Conservation (phyloP, 2,329 filamentous ascomycete genomes). For the Coleophoma cylindrospora region DNA sequence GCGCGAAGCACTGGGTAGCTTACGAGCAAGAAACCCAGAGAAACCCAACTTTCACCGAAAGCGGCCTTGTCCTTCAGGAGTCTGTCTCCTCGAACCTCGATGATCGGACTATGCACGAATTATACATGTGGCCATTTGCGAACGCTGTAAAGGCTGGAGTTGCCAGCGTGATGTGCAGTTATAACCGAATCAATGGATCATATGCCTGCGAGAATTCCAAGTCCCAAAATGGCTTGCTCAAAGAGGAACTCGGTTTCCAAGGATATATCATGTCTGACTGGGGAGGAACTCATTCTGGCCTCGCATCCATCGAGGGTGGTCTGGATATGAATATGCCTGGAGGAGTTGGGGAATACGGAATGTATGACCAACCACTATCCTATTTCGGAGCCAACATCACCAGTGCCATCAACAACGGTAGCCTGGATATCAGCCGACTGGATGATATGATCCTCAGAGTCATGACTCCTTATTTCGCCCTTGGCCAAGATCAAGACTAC, state of each 20-base stretch:
- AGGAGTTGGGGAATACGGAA: neutral
- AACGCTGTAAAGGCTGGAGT: slow-evolving; percentile 67
- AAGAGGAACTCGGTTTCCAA: slow-evolving; percentile 44
- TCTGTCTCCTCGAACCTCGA: slow-evolving; percentile 65
- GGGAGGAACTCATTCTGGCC: slow-evolving; percentile 53
- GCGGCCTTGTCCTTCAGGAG: slow-evolving; percentile 38
- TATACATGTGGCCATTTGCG: slow-evolving; percentile 75
- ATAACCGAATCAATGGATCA: slow-evolving; percentile 40
- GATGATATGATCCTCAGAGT: slow-evolving; percentile 43
- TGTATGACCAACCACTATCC: neutral
- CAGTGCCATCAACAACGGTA: slow-evolving; percentile 43
- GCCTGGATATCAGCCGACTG: slow-evolving; percentile 32
- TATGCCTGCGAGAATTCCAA: slow-evolving; percentile 46
- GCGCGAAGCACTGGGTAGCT: slow-evolving; percentile 34
- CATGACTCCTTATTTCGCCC: slow-evolving; percentile 49
- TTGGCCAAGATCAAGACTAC: slow-evolving; percentile 46
- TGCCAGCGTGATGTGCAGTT: slow-evolving; percentile 58
- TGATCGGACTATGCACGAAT: slow-evolving; percentile 69
- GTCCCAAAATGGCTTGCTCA: slow-evolving; percentile 42
- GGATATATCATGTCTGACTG: slow-evolving; percentile 63
- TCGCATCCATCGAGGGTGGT: slow-evolving; percentile 53
- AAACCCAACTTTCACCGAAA: neutral
- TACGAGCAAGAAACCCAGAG: slow-evolving; percentile 49
- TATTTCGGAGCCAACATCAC: slow-evolving; percentile 32
- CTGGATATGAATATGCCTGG: slow-evolving; percentile 69